A percentile compares a stretch with the other conserved stretches of the same genome.
Conservation (phyloP, 768 basidiomycete genomes). For the Fomitopsis pulvina region DNA sequence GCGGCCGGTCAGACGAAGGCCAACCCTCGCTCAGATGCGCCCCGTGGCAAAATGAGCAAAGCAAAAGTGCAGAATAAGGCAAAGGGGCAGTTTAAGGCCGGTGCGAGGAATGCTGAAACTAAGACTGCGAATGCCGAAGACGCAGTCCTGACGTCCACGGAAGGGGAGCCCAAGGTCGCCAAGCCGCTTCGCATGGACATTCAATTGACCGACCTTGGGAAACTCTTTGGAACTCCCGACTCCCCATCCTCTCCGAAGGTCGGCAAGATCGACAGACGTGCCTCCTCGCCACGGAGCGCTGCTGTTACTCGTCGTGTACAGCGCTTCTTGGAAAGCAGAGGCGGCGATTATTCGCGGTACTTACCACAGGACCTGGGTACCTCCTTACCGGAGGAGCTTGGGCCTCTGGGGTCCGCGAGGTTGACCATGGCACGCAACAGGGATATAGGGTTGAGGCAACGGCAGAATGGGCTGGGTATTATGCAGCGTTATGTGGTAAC, state of each 20-base stretch:
- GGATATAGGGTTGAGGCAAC: conserved; percentile 33
- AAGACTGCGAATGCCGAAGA: too few relatives aligned
- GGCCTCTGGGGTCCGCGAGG: conserved; percentile 36
- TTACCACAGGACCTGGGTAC: conserved; percentile 25
- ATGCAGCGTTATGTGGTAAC: conserved; percentile 19
- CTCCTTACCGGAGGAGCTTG: conserved; percentile 25
- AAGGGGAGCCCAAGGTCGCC: too few relatives aligned
- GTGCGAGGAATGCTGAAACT: too few relatives aligned
- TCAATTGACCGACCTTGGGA: conserved; percentile 8
- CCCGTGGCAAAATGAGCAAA: too few relatives aligned
- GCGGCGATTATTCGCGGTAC: conserved; percentile 48
- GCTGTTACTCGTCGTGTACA: conserved; percentile 19
- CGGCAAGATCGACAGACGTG: background rate
- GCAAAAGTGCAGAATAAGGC: too few relatives aligned
- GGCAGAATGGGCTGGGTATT: conserved; percentile 34
- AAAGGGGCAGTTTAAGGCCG: too few relatives aligned
- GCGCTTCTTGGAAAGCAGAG: conserved; percentile 28
- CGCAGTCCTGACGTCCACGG: too few relatives aligned
- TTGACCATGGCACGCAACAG: conserved; percentile 37
- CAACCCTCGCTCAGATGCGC: too few relatives aligned
- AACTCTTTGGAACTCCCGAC: conserved; percentile 8
- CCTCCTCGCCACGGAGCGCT: conserved; percentile 2
- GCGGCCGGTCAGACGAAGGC: too few relatives aligned
- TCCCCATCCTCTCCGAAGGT: background rate
- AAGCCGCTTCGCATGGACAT: too few relatives aligned